These are phyloP conservation scores for Citrus sp. DNA, from an alignment of 345 rosid genomes.

Conservation along the genomic window DNA sequence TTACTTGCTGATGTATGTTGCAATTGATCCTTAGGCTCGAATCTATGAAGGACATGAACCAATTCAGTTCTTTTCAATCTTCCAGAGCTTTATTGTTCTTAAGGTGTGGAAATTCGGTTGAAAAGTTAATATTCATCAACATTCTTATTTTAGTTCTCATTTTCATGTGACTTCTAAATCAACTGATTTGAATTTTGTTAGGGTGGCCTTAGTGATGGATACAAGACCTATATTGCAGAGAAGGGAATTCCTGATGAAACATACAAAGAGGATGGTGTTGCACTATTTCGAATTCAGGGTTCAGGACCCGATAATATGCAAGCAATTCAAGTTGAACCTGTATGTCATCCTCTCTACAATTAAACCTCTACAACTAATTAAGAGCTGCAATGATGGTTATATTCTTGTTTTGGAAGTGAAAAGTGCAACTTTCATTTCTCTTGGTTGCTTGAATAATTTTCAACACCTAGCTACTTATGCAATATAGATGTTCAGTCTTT, in stretches of 20 bases:
- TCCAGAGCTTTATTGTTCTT: slow-evolving; percentile 84
- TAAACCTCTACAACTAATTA: neutral
- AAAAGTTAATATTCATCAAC: slow-evolving; percentile 7
- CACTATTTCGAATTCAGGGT: slow-evolving; percentile 88
- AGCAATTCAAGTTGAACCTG: slow-evolving; percentile 95
- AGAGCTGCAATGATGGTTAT: neutral
- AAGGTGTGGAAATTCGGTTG: slow-evolving; percentile 56
- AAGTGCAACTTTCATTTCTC: neutral
- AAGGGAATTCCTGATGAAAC: slow-evolving; percentile 79
- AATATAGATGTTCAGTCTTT: neutral
- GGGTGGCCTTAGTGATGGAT: slow-evolving; percentile 93
- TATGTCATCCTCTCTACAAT: slow-evolving; percentile 34
- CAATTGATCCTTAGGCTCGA: slow-evolving; percentile 56
- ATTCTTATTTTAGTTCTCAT: slow-evolving; percentile 2
- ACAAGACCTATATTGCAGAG: slow-evolving; percentile 69
- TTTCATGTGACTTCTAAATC: neutral
- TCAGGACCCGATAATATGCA: slow-evolving; percentile 99
- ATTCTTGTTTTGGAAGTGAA: neutral
- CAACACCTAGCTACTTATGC: neutral
- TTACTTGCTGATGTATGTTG: slow-evolving; percentile 22
- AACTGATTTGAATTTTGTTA: slow-evolving; percentile 30
- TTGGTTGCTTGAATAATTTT: neutral
- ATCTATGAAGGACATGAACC: slow-evolving; percentile 93
- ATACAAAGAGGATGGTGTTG: slow-evolving; percentile 71
- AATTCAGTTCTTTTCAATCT: slow-evolving; percentile 76